These are phyloP conservation scores for Rhynchosporium secalis DNA, from an alignment of 2,329 filamentous ascomycete species.

Conservation along the genomic window DNA sequence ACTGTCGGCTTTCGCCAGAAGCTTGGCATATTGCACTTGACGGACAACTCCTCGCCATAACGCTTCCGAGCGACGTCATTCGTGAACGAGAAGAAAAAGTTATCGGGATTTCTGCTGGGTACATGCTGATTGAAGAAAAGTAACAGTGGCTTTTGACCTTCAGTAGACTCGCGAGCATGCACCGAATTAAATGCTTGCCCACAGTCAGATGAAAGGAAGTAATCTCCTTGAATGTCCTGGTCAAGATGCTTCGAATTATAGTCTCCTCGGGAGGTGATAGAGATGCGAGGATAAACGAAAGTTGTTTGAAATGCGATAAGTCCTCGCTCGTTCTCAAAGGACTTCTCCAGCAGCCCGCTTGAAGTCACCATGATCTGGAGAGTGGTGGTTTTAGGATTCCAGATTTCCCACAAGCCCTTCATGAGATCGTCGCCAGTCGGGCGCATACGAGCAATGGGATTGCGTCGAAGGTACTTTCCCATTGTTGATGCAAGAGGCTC, in stretches of 20 bases:
- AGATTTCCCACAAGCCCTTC: slow-evolving; percentile 47
- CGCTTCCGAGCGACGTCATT: slow-evolving; percentile 9
- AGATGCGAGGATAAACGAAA: slow-evolving; percentile 45
- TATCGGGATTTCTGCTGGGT: slow-evolving; percentile 45
- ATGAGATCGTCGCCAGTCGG: slow-evolving; percentile 40
- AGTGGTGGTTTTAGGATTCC: slow-evolving; percentile 42
- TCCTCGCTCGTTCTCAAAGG: slow-evolving; percentile 30
- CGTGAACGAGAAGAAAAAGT: slow-evolving; percentile 60
- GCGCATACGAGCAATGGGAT: slow-evolving; percentile 50
- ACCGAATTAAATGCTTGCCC: slow-evolving; percentile 56
- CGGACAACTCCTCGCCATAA: not conserved
- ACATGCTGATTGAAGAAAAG: slow-evolving; percentile 57
- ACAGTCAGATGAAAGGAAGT: slow-evolving; percentile 53
- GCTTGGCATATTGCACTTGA: not conserved
- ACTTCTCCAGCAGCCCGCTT: slow-evolving; percentile 31
- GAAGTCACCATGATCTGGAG: slow-evolving; percentile 43
- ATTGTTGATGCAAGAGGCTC: slow-evolving; percentile 40
- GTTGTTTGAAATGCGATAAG: slow-evolving; percentile 16
- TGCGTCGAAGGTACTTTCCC: slow-evolving; percentile 43
- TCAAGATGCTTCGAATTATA: not conserved
- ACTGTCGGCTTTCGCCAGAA: slow-evolving; percentile 8
- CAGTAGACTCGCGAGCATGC: slow-evolving; percentile 41
- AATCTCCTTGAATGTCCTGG: slow-evolving; percentile 49
- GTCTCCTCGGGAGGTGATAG: slow-evolving; percentile 36
- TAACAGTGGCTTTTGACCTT: slow-evolving; percentile 43